These are phyloP conservation scores for Calonectria hawksworthii DNA, from an alignment of 2,329 filamentous ascomycete genomes.

Conservation along the genomic window DNA sequence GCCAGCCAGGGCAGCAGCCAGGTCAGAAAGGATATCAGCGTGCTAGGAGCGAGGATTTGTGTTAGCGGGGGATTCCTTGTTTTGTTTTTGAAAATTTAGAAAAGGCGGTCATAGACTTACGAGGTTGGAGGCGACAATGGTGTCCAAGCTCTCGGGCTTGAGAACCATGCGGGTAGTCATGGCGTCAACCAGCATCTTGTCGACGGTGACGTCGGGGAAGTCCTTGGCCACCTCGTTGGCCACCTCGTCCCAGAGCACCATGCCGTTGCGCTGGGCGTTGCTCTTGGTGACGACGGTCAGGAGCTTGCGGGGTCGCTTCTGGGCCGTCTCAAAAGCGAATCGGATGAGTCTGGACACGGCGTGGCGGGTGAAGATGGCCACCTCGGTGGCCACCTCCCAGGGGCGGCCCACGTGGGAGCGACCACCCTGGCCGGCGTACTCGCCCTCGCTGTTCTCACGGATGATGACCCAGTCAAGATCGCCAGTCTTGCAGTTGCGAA, in stretches of 20 bases:
- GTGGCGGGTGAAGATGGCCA: conserved; percentile 73
- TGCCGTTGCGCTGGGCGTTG: conserved; percentile 75
- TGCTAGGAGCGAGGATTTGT: conserved; percentile 46
- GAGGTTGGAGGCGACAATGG: conserved; percentile 74
- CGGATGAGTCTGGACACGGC: conserved; percentile 71
- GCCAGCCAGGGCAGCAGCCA: conserved; percentile 78
- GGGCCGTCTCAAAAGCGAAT: conserved; percentile 74
- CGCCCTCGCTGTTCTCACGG: conserved; percentile 76
- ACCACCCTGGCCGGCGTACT: conserved; percentile 76
- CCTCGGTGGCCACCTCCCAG: conserved; percentile 74
- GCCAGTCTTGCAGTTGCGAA: conserved; percentile 64
- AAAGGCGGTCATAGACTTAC: conserved; percentile 33
- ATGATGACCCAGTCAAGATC: conserved; percentile 77
- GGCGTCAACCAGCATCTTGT: conserved; percentile 78
- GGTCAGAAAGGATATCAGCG: conserved; percentile 78
- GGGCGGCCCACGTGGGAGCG: conserved; percentile 69
- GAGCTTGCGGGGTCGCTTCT: conserved; percentile 67
- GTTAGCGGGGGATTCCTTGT: background rate
- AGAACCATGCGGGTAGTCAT: conserved; percentile 76
- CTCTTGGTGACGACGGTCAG: conserved; percentile 76
- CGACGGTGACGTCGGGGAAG: conserved; percentile 71
- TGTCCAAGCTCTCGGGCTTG: conserved; percentile 71
- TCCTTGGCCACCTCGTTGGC: conserved; percentile 67
- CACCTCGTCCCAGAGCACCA: conserved; percentile 78
- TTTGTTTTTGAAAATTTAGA: background rate